phyloP scores from a whole-genome alignment of 2,329 filamentous ascomycete species.

The Aspergillus fijiensis region DNA sequence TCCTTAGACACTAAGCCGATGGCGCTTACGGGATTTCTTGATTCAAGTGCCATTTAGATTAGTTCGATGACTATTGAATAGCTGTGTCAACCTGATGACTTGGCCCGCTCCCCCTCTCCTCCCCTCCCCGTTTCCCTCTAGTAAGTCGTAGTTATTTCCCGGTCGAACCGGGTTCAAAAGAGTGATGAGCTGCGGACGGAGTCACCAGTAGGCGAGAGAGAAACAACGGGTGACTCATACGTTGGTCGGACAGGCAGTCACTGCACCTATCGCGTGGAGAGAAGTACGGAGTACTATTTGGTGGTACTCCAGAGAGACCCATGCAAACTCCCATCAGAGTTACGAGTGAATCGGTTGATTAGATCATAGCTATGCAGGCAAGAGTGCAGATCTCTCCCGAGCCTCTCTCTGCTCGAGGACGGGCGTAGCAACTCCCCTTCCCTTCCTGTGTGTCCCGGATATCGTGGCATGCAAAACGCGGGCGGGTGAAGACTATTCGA shows the following conservation, averaged over 20 bases:
- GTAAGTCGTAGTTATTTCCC: background rate
- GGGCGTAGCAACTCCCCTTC: background rate
- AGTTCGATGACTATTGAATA: background rate
- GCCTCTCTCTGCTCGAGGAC: slow-evolving; percentile 6
- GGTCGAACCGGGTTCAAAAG: slow-evolving; percentile 1
- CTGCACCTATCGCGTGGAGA: too few relatives aligned
- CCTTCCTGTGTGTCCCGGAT: background rate
- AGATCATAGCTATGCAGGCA: slow-evolving; percentile 17
- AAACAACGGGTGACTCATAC: background rate
- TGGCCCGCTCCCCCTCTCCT: slow-evolving; percentile 10
- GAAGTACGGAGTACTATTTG: too few relatives aligned
- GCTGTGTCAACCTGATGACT: slow-evolving; percentile 8
- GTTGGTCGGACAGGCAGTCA: background rate
- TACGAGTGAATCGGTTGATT: background rate
- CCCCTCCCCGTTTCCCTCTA: background rate
- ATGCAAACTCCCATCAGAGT: background rate
- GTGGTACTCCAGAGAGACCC: too few relatives aligned
- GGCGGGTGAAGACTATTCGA: slow-evolving; percentile 1
- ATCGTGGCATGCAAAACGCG: slow-evolving; percentile 2
- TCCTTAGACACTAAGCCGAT: background rate
- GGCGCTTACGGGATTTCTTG: background rate
- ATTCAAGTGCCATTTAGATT: background rate
- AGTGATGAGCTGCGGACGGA: slow-evolving; percentile 1
- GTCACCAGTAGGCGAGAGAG: background rate
- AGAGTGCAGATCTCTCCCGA: slow-evolving; percentile 15